Evolutionary conservation across 2,329 filamentous ascomycete species (phyloP).

Genomic region (Onygenales sp.): DNA sequence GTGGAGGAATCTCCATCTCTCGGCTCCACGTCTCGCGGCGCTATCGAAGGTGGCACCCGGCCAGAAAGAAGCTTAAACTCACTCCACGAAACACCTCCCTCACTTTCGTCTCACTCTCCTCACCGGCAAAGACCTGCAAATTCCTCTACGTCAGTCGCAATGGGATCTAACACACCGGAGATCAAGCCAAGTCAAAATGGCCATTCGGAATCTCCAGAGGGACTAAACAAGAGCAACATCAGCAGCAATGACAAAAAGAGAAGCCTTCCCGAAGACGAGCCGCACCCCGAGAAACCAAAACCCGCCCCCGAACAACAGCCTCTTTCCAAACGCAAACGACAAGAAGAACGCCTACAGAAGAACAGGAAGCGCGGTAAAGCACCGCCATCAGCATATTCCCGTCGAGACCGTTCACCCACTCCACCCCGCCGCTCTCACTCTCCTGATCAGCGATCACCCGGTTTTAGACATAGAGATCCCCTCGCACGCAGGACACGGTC

Average conservation of each 20-base stretch:
- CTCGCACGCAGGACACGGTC: slow-evolving; percentile 21
- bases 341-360: slow-evolving; percentile 30
- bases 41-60: slow-evolving; percentile 2
- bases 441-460: slow-evolving; percentile 6
- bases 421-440: slow-evolving; percentile 13
- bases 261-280: slow-evolving; percentile 18
- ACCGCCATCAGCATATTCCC: slow-evolving; percentile 30
- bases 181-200: background rate
- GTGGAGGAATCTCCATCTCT: background rate
- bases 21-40: slow-evolving; percentile 2
- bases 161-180: background rate
- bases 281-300: slow-evolving; percentile 15
- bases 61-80: background rate
- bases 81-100: background rate
- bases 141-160: background rate
- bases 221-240: background rate
- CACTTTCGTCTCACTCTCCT: background rate
- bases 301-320: slow-evolving; percentile 17
- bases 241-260: slow-evolving; percentile 19
- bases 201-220: background rate
- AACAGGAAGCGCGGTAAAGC: slow-evolving; percentile 26
- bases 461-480: slow-evolving; percentile 18
- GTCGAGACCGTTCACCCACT: slow-evolving; percentile 25
- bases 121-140: background rate
- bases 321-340: slow-evolving; percentile 27